Base-by-base conservation (phyloP, 768 basidiomycete genomes). In the Lactifluus volemus region DNA sequence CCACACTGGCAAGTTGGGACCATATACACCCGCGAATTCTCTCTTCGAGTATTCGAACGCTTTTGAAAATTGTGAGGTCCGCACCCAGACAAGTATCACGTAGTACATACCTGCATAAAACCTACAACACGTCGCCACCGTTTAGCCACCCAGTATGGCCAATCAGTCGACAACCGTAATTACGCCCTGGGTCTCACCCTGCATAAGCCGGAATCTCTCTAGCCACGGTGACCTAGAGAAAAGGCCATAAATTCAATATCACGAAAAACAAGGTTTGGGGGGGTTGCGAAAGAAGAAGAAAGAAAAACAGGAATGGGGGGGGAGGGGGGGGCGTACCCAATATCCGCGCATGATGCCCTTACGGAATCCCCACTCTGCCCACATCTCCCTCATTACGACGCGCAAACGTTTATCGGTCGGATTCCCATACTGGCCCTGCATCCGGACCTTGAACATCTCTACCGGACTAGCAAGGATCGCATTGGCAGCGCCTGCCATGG, bases 391-490 rank as follows among this genome's bases (percentile, higher is more conserved):
- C 15, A 82, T 83, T 9, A 98, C 79, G 8, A 75, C 79, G 39
- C 86, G 75, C 30, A 99, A 77, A 44, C 83, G 81, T 72, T 95
- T 88, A 70, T 98, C 94, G 9, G 81, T 79, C 12, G 83, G 78
- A 4, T 78, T 79, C 11, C 95, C 96, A 67, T 97, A 96, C 70
- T 98, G 91, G 7, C 89, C 94, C 73, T 97, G 95, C 96, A 97
- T 97, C 17, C 91, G 82, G 32, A 98, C 92, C 74, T 99, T 98
- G 78, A 98, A 98, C 89, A 98, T 92, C 74, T 99, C 97, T 53
- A 93, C 91, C 55, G 97, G 97, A 72, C 89, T 90, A 2, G 96
- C 96, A 2, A 98, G 79, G 9, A 98, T 73, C 12, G 96, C 84
- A 69, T 98, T 96, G 1, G 81, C 85, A 1, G 89, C 92, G 6